Base-by-base conservation (phyloP, 768 basidiomycete genomes). In the Dentipellis fragilis region DNA sequence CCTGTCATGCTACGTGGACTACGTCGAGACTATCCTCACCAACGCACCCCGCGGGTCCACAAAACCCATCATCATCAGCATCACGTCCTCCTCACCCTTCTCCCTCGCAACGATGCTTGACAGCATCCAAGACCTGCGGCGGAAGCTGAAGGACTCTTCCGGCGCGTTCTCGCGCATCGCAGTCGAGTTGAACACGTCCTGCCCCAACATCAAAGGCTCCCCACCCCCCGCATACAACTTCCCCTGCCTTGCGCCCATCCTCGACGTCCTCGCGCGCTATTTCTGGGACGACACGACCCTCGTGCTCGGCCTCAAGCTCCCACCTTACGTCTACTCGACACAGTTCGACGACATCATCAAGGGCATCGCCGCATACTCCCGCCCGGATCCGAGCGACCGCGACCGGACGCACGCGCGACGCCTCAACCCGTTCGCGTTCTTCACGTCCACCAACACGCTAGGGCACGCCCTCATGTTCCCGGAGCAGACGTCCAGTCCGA, bases 161-260 rank as follows among this genome's bases (percentile, higher is more conserved):
- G 64, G 54, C 67, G 73, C 58, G 63, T 51, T 58, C 1, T 66
- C 66, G n/a, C 61, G 73, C 59, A 71, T 93, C 57, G 90, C 79
- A 12, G 70, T 91, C 62, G 91, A 93, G 68, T 73, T 93, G 64
- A 93, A 93, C 67, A 83, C 88, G 0, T 87, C 84, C 40, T 93
- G 91, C 60, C 91, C 91, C 3, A 93, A 93, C 65, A 86, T 92
- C 60, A 64, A 67, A 54, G 69, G 68, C 10, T 71, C 73, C 3
- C 77, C 87, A 0, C 88, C 87, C 0, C 77, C 83, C 17, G 79
- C 86, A 10, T 93, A 93, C 68, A 68, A 76, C 39, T 75, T 81
- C 52, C 11, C 70, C 1, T 67, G 73, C 1, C 76, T 91, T 52
- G 52, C 65, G 0, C 76, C 81, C 1, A 69, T 88, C 54, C 73